Evolutionary conservation across 2,329 filamentous ascomycete species (phyloP).

Genomic region (Parastagonospora nodorum): DNA sequence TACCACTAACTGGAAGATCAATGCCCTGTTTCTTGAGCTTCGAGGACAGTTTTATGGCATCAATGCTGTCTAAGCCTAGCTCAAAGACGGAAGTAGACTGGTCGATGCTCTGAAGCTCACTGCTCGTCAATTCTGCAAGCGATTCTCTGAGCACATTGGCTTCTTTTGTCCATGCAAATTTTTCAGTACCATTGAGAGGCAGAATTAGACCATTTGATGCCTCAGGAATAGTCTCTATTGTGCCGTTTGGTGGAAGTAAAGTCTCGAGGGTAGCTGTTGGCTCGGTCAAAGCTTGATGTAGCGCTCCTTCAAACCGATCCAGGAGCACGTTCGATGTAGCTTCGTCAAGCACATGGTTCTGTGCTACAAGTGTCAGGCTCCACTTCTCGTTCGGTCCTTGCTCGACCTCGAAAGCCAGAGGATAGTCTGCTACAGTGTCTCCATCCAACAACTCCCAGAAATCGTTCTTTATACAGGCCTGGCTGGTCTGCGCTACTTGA

Average conservation of each 20-base stretch:
- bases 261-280: conserved; percentile 29
- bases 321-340: conserved; percentile 49
- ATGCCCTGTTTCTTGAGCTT: conserved; percentile 67
- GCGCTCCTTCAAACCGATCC: conserved; percentile 47
- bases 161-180: conserved; percentile 64
- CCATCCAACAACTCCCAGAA: conserved; percentile 61
- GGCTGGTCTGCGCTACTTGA: conserved; percentile 55
- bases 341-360: conserved; percentile 51
- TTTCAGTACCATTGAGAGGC: neutral
- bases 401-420: conserved; percentile 76
- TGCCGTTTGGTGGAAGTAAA: conserved; percentile 6
- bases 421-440: conserved; percentile 65
- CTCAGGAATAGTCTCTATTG: neutral
- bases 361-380: conserved; percentile 64
- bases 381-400: conserved; percentile 57
- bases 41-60: conserved; percentile 82
- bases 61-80: conserved; percentile 89
- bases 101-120: conserved; percentile 58
- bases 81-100: conserved; percentile 73
- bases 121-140: conserved; percentile 65
- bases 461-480: conserved; percentile 26
- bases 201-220: neutral
- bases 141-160: conserved; percentile 63
- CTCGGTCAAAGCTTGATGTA: conserved; percentile 45
- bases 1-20: conserved; percentile 70